Conservation (phyloP, 352 stramenopile genomes). For the Phytophthora tentaculata region DNA sequence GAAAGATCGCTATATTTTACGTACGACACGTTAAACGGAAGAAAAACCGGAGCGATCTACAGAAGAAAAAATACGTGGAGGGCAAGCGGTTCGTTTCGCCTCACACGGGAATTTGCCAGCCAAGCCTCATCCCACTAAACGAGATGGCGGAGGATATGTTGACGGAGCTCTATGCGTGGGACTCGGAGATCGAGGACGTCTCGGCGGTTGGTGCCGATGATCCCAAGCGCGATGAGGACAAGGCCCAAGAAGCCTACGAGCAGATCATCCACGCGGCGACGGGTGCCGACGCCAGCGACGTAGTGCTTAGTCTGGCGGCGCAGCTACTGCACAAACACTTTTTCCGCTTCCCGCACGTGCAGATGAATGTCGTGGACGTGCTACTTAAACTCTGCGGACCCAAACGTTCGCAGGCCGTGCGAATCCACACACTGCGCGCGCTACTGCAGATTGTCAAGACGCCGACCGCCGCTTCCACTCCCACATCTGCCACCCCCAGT, state of each 20-base stretch:
- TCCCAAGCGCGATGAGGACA: slow-evolving; percentile 71
- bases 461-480: slow-evolving; percentile 33
- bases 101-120: slow-evolving; percentile 29
- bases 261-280: slow-evolving; percentile 67
- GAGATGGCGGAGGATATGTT: slow-evolving; percentile 49
- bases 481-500: slow-evolving; percentile 29
- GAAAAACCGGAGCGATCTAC: slow-evolving; percentile 20
- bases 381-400: slow-evolving; percentile 54
- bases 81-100: slow-evolving; percentile 5
- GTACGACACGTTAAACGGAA: slow-evolving; percentile 18
- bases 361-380: slow-evolving; percentile 75
- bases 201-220: slow-evolving; percentile 48
- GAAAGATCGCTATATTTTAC: slow-evolving; percentile 7
- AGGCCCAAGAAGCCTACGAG: slow-evolving; percentile 76
- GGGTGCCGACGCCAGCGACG: slow-evolving; percentile 39
- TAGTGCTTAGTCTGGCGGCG: slow-evolving; percentile 70
- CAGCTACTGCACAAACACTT: slow-evolving; percentile 84
- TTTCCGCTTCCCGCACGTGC: slow-evolving; percentile 77
- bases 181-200: slow-evolving; percentile 71
- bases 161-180: slow-evolving; percentile 71
- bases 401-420: slow-evolving; percentile 59
- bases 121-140: not conserved
- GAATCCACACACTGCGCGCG: slow-evolving; percentile 78
- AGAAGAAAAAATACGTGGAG: slow-evolving; percentile 33
- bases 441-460: slow-evolving; percentile 76